phyloP scores from a whole-genome alignment of 306 rosid species.

The Lagenaria siceraria region DNA sequence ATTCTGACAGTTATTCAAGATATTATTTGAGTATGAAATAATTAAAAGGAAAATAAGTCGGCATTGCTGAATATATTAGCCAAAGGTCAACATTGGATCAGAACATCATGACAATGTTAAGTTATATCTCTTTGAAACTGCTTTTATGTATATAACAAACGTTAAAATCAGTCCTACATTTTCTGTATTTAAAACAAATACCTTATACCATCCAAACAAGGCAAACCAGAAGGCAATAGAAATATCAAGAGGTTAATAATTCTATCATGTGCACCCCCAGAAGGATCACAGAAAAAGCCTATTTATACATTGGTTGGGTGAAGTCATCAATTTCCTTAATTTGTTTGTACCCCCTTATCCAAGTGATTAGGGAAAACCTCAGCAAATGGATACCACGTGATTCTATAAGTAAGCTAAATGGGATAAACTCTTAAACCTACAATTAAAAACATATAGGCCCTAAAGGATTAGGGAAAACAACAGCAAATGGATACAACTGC shows the following conservation, averaged over 20 bases:
- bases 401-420: neutral
- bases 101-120: neutral
- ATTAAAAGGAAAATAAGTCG: neutral
- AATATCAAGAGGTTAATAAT: neutral
- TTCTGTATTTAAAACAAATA: no score
- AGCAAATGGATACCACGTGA: no score
- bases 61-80: neutral
- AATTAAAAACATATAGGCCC: neutral
- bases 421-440: neutral
- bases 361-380: no score
- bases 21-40: neutral
- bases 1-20: neutral
- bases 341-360: neutral
- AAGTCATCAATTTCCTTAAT: neutral
- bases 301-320: neutral
- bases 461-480: no score
- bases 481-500: no score
- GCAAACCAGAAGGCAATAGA: neutral
- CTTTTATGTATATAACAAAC: neutral
- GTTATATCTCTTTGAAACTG: no score
- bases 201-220: neutral
- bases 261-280: neutral
- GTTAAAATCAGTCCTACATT: neutral
- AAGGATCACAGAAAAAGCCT: neutral
- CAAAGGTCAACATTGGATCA: neutral